Percentiles rank a stretch among this genome's conserved stretches.
Conservation (phyloP, 768 basidiomycete species). For the Calocybe cyanea region DNA sequence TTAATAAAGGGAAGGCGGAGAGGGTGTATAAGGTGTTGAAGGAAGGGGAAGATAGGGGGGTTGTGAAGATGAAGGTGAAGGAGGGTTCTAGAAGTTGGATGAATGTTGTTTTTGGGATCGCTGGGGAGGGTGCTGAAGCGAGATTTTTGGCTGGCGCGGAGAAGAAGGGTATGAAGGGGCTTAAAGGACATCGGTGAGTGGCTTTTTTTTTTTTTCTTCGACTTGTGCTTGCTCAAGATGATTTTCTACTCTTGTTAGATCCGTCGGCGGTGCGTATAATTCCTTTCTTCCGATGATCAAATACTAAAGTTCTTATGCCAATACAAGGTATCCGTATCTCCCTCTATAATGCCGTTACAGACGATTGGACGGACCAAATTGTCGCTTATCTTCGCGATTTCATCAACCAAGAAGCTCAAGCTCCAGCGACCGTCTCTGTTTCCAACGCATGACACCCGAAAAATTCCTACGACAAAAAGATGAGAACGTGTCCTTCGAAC, state of each 20-base stretch:
- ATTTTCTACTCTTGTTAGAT: slow-evolving; percentile 29
- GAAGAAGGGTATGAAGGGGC: slow-evolving; percentile 70
- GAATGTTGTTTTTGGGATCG: slow-evolving; percentile 86
- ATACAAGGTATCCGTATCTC: slow-evolving; percentile 84
- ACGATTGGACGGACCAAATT: slow-evolving; percentile 63
- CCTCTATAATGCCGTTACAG: slow-evolving; percentile 84
- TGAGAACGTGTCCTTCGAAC: too few species aligned
- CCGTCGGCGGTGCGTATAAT: slow-evolving; percentile 43
- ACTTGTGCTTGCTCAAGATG: background rate
- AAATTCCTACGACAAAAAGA: too few species aligned
- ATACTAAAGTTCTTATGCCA: slow-evolving; percentile 1
- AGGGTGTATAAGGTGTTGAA: slow-evolving; percentile 73
- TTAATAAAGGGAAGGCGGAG: slow-evolving; percentile 70
- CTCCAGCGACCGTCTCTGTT: slow-evolving; percentile 6
- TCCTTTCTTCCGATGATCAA: background rate
- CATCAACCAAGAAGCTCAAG: slow-evolving; percentile 20
- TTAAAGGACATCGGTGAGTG: slow-evolving; percentile 90
- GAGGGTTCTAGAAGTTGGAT: slow-evolving; percentile 85
- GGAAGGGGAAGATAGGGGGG: slow-evolving; percentile 66
- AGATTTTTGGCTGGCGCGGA: slow-evolving; percentile 82
- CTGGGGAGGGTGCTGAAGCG: slow-evolving; percentile 69
- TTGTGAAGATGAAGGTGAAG: slow-evolving; percentile 69
- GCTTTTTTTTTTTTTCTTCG: background rate
- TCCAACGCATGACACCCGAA: slow-evolving; percentile 8
- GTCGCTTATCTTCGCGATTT: slow-evolving; percentile 61